Conservation (phyloP, 768 basidiomycete genomes). For the Tylopilus balloui region DNA sequence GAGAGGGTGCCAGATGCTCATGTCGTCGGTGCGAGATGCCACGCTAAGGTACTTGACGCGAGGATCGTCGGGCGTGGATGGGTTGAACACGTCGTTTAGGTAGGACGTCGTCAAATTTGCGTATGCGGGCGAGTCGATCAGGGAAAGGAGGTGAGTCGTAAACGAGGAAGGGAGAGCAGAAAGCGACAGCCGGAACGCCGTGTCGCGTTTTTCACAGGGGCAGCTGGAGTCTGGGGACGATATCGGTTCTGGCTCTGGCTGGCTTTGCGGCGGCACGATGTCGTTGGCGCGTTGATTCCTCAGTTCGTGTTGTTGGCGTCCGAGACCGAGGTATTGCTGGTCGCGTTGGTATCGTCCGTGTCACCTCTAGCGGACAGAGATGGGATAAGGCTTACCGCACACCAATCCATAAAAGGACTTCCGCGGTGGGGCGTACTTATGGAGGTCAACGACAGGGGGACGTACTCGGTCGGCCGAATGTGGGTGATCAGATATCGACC, state of each 20-base stretch:
- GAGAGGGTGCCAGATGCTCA: slow-evolving; percentile 87
- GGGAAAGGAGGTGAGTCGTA: slow-evolving; percentile 78
- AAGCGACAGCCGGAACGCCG: slow-evolving; percentile 45
- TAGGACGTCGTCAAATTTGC: slow-evolving; percentile 86
- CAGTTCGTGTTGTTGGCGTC: slow-evolving; percentile 44
- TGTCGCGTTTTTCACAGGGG: slow-evolving; percentile 26
- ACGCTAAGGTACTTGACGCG: slow-evolving; percentile 90
- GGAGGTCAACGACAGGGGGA: slow-evolving; percentile 81
- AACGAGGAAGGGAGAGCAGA: slow-evolving; percentile 75
- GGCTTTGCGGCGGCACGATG: neutral
- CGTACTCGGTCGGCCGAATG: slow-evolving; percentile 76
- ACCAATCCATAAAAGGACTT: slow-evolving; percentile 99
- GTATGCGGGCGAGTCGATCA: slow-evolving; percentile 96
- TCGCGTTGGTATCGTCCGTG: slow-evolving; percentile 15
- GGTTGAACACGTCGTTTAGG: slow-evolving; percentile 79
- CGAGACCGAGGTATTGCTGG: slow-evolving; percentile 90
- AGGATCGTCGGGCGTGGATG: slow-evolving; percentile 69
- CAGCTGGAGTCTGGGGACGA: neutral
- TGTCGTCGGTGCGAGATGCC: slow-evolving; percentile 64
- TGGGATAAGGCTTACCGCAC: slow-evolving; percentile 51
- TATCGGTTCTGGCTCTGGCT: neutral
- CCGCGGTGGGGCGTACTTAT: slow-evolving; percentile 94
- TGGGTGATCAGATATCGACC: slow-evolving; percentile 89
- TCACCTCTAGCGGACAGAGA: slow-evolving; percentile 5
- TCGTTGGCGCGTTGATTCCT: slow-evolving; percentile 1